Evolutionary conservation across 2,329 filamentous ascomycete species (phyloP).

Genomic region (Beauveria varroae): DNA sequence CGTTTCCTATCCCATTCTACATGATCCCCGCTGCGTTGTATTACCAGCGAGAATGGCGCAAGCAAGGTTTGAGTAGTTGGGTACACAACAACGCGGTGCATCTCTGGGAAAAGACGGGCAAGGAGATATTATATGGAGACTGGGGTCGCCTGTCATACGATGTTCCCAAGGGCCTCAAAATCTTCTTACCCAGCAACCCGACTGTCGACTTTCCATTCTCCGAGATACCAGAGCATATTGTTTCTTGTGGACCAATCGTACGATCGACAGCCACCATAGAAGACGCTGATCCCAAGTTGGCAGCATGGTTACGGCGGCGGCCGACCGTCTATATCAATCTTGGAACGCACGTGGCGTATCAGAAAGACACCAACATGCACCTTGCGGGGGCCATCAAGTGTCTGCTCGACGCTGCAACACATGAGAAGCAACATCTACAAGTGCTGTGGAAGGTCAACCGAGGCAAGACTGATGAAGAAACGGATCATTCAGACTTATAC

Average conservation of each 20-base stretch:
- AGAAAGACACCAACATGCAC: constrained; percentile 15
- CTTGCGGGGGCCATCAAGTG: constrained; percentile 20
- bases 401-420: background rate
- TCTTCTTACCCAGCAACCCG: constrained; percentile 2
- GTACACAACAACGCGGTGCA: constrained; percentile 1
- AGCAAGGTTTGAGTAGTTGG: background rate
- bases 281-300: constrained; percentile 34
- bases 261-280: constrained; percentile 27
- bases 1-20: background rate
- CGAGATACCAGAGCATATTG: constrained; percentile 25
- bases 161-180: background rate
- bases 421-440: background rate
- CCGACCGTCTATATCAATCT: constrained; percentile 42
- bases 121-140: background rate
- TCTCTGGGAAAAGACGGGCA: background rate
- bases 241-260: constrained; percentile 36
- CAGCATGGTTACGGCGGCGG: constrained; percentile 31
- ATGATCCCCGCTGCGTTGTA: background rate
- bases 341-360: constrained; percentile 30
- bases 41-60: background rate
- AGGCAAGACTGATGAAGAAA: constrained; percentile 2
- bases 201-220: constrained; percentile 26
- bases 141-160: background rate
- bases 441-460: constrained; percentile 26
- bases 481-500: constrained; percentile 14